Evolutionary conservation across 208 protist species (phyloP).

Genomic region (Acanthamoeba polyphaga): DNA sequence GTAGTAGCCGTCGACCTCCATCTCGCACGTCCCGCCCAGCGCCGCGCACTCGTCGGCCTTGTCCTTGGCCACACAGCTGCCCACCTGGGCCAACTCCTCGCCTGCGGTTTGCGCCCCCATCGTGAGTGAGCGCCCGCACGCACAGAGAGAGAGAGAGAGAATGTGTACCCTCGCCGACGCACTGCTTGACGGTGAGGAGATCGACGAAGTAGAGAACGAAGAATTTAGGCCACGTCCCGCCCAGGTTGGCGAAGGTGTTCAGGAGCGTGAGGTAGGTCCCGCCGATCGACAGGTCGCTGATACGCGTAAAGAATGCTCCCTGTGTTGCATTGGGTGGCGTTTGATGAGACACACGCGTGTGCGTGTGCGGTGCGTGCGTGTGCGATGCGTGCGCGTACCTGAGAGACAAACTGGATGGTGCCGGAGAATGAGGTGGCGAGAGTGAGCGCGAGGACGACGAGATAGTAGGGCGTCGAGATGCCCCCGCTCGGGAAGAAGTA

Average conservation of each 20-base stretch:
- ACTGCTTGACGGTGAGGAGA: constrained; percentile 62
- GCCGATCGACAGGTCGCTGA: constrained; percentile 81
- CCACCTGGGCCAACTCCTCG: neutral
- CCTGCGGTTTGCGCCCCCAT: neutral
- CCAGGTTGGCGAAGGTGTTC: constrained; percentile 85
- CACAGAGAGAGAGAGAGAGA: neutral
- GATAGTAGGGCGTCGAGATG: constrained; percentile 28
- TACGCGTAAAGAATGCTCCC: constrained; percentile 83
- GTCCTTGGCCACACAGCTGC: constrained; percentile 63
- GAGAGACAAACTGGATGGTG: constrained; percentile 69
- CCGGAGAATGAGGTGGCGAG: constrained; percentile 64
- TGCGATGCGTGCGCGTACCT: neutral
- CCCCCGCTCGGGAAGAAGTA: constrained; percentile 56
- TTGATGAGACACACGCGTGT: neutral
- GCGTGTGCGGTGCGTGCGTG: neutral
- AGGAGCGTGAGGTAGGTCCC: constrained; percentile 87
- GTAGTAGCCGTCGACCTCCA: constrained; percentile 57
- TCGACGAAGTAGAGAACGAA: constrained; percentile 74
- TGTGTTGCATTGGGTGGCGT: constrained; percentile 39
- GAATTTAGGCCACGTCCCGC: constrained; percentile 83
- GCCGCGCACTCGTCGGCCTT: constrained; percentile 35
- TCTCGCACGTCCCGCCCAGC: constrained; percentile 38
- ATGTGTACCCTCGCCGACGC: neutral
- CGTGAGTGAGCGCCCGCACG: neutral
- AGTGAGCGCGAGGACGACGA: constrained; percentile 18